These are phyloP conservation scores for Gaultheria prostrata DNA, from an alignment of 148 eudicot genomes.

Conservation along the genomic window DNA sequence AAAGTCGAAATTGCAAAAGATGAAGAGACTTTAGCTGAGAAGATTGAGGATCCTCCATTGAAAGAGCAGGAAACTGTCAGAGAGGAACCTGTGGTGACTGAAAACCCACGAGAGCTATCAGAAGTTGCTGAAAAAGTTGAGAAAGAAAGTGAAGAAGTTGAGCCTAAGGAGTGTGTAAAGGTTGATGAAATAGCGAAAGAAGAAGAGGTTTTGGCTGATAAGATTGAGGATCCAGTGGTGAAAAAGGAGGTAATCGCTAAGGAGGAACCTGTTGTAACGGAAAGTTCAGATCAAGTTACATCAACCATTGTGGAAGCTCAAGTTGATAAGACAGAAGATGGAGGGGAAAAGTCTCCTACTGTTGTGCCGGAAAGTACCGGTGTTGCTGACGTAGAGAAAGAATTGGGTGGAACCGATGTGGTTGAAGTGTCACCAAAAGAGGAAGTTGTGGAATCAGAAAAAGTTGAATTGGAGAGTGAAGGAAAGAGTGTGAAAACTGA, in stretches of 20 bases:
- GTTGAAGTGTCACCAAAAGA: conserved; percentile 18
- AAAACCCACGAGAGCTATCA: conserved; percentile 15
- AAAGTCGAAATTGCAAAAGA: conserved; percentile 19
- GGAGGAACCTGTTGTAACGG: neutral
- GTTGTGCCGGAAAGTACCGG: conserved; percentile 6
- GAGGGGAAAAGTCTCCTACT: neutral
- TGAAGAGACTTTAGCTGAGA: conserved; percentile 16
- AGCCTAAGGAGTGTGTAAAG: conserved; percentile 9
- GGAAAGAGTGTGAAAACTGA: conserved; percentile 8
- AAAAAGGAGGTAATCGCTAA: conserved; percentile 17
- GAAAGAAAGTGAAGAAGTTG: conserved; percentile 21
- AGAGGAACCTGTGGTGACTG: neutral
- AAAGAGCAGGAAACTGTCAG: conserved; percentile 18
- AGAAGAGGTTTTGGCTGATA: conserved; percentile 15
- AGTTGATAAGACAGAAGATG: neutral
- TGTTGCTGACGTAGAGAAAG: conserved; percentile 21
- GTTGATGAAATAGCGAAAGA: conserved; percentile 23
- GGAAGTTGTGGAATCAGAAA: conserved; percentile 6
- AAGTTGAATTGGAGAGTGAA: conserved; percentile 5
- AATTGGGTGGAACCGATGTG: neutral
- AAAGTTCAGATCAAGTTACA: conserved; percentile 14
- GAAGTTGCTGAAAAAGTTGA: conserved; percentile 24
- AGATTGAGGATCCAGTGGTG: conserved; percentile 17
- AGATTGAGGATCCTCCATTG: conserved; percentile 7
- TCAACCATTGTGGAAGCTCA: conserved; percentile 13